These are phyloP conservation scores for Helianthus annuus DNA, from an alignment of 129 eudicot species.

Conservation along the genomic window DNA sequence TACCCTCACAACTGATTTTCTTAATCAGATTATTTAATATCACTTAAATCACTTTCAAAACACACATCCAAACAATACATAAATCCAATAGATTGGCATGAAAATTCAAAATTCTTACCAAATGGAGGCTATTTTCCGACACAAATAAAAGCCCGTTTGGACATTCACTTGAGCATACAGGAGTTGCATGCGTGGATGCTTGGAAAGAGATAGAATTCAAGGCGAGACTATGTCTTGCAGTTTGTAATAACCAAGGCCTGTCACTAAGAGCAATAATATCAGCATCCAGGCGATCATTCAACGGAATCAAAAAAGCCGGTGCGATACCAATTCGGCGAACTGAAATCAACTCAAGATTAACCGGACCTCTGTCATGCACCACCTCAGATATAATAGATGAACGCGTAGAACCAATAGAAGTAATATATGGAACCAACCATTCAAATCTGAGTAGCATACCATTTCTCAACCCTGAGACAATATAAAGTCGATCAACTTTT, in stretches of 20 bases:
- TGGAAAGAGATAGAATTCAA: slow-evolving; percentile 89
- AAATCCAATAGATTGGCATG: slow-evolving; percentile 15
- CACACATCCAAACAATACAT: background rate
- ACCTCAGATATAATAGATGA: slow-evolving; percentile 36
- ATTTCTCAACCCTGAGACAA: slow-evolving; percentile 91
- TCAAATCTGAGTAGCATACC: slow-evolving; percentile 97
- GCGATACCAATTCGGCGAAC: slow-evolving; percentile 90
- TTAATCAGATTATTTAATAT: background rate
- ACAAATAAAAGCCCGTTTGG: slow-evolving; percentile 92
- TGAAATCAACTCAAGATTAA: slow-evolving; percentile 74
- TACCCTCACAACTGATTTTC: slow-evolving; percentile 11
- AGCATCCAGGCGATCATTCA: slow-evolving; percentile 67
- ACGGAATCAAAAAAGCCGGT: slow-evolving; percentile 81
- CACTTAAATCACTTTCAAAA: slow-evolving; percentile 5
- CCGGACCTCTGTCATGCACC: slow-evolving; percentile 43
- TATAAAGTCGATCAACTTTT: slow-evolving; percentile 67
- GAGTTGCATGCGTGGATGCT: slow-evolving; percentile 94
- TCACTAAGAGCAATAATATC: slow-evolving; percentile 96
- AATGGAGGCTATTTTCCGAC: slow-evolving; percentile 84
- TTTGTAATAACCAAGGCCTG: slow-evolving; percentile 93
- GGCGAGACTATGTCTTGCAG: slow-evolving; percentile 94
- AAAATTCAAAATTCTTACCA: slow-evolving; percentile 53
- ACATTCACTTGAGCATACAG: slow-evolving; percentile 85
- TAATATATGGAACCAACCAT: slow-evolving; percentile 61
- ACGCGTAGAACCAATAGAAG: slow-evolving; percentile 27